A percentile compares a stretch with the other conserved stretches of the same genome.
These are phyloP conservation scores for Tillandsia leiboldiana DNA, from an alignment of 176 grass and related monocot genomes.

Conservation along the genomic window DNA sequence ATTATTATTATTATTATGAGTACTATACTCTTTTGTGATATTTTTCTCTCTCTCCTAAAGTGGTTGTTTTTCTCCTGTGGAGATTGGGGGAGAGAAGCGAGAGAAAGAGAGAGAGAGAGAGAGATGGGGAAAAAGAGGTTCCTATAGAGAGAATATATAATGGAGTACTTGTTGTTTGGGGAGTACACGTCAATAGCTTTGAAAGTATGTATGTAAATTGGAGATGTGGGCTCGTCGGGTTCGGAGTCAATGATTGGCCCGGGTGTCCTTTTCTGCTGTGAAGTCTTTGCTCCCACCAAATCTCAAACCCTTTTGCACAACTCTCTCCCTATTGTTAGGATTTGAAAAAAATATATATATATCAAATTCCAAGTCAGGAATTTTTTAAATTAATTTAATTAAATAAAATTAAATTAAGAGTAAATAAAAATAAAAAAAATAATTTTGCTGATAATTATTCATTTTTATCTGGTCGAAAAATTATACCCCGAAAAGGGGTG, in stretches of 20 bases:
- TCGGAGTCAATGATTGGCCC: background rate
- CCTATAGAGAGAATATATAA: constrained; percentile 17
- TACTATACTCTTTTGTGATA: no score
- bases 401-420: no score
- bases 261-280: background rate
- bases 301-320: background rate
- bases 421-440: no score
- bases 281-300: background rate
- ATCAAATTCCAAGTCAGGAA: no score
- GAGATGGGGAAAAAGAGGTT: constrained; percentile 1
- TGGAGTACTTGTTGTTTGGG: background rate
- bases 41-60: background rate
- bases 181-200: constrained; percentile 5
- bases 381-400: no score
- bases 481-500: no score
- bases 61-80: no score
- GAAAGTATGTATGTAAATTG: background rate
- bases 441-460: no score
- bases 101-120: background rate
- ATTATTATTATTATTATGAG: constrained; percentile 5
- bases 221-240: background rate
- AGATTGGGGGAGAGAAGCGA: constrained; percentile 1
- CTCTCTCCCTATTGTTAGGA: background rate
- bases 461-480: no score
- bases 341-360: no score